phyloP scores from a whole-genome alignment of 2,329 filamentous ascomycete genomes.

The Zasmidium cellare region DNA sequence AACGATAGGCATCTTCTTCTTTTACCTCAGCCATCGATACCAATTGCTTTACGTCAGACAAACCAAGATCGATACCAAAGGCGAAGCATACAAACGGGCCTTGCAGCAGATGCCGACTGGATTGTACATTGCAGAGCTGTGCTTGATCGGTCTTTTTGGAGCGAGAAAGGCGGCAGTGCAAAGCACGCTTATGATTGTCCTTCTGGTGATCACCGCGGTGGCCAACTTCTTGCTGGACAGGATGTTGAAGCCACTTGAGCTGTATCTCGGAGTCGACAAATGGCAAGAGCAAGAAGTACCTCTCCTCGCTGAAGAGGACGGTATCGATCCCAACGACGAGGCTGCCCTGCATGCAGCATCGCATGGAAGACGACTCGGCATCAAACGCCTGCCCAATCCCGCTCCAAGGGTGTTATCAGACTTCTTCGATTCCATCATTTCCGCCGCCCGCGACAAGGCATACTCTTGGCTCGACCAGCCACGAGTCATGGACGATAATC shows the following conservation, averaged over 20 bases:
- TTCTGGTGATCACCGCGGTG: slow-evolving; percentile 40
- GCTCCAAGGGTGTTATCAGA: slow-evolving; percentile 27
- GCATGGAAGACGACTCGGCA: slow-evolving; percentile 31
- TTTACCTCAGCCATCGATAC: slow-evolving; percentile 52
- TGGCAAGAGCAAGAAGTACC: slow-evolving; percentile 32
- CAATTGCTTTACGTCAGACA: slow-evolving; percentile 50
- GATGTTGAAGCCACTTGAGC: slow-evolving; percentile 31
- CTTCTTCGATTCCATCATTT: slow-evolving; percentile 33
- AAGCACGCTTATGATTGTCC: slow-evolving; percentile 43
- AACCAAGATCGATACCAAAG: slow-evolving; percentile 50
- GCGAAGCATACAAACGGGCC: slow-evolving; percentile 47
- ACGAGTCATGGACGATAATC: slow-evolving; percentile 19
- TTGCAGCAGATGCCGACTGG: slow-evolving; percentile 49
- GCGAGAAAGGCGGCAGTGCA: slow-evolving; percentile 41
- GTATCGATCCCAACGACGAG: slow-evolving; percentile 27
- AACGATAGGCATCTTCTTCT: slow-evolving; percentile 43
- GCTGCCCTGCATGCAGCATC: slow-evolving; percentile 32
- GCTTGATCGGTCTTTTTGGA: slow-evolving; percentile 48
- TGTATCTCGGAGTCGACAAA: slow-evolving; percentile 35
- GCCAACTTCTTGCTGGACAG: slow-evolving; percentile 32
- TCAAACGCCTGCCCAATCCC: slow-evolving; percentile 26
- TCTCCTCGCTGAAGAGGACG: slow-evolving; percentile 31
- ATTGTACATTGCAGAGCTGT: slow-evolving; percentile 50
- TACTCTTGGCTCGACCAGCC: slow-evolving; percentile 24
- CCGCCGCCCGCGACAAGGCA: slow-evolving; percentile 23